Evolutionary conservation across 768 basidiomycete genomes (phyloP).

Genomic region (Phylloporus arenicola): DNA sequence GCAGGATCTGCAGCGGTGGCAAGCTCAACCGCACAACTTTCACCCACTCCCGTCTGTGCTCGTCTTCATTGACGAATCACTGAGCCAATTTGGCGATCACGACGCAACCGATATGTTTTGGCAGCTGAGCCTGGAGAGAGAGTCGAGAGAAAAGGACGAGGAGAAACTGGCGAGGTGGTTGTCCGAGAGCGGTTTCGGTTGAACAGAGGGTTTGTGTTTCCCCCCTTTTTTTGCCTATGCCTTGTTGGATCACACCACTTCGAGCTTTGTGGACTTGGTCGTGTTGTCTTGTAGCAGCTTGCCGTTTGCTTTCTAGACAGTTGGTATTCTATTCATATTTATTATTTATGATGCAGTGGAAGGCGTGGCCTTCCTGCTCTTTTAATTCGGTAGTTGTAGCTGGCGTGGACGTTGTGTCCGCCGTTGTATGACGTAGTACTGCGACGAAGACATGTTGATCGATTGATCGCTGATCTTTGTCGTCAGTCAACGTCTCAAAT

Average conservation of each 20-base stretch:
- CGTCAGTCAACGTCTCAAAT: no score
- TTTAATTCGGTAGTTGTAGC: not conserved
- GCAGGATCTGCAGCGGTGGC: constrained; percentile 53
- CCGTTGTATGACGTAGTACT: not conserved
- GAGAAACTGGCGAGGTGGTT: constrained; percentile 41
- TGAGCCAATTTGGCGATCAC: constrained; percentile 33
- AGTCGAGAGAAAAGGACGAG: constrained; percentile 52
- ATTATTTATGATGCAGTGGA: not conserved
- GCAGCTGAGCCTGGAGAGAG: constrained; percentile 44
- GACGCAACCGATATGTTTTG: constrained; percentile 36
- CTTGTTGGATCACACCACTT: not conserved
- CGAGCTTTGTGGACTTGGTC: not conserved
- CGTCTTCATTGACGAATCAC: constrained; percentile 38
- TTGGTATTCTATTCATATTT: constrained; percentile 11
- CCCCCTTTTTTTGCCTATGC: not conserved
- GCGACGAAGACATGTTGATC: not conserved
- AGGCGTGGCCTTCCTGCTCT: not conserved
- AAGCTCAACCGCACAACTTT: constrained; percentile 52
- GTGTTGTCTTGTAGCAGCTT: not conserved
- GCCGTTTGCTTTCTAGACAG: not conserved
- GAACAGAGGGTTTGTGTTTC: not conserved
- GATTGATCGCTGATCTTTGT: no score
- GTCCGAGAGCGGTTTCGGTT: constrained; percentile 37
- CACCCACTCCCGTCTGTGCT: constrained; percentile 38
- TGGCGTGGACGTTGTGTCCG: not conserved